Evolutionary conservation across 257 asterid genomes (phyloP).

Genomic region (Solanum chiquidenum): DNA sequence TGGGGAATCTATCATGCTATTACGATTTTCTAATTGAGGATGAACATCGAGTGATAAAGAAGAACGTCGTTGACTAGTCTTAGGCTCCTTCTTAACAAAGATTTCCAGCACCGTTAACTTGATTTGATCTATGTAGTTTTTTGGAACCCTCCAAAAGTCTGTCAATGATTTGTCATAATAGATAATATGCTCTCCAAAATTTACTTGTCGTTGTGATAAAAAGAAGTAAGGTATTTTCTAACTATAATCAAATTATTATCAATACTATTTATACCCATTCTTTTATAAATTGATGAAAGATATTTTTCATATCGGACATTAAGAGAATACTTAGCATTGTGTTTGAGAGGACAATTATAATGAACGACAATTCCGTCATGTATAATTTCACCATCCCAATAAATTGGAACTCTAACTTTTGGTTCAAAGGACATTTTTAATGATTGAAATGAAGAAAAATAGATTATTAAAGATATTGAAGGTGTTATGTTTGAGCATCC

Average conservation of each 20-base stretch:
- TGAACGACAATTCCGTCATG: background rate
- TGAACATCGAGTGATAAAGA: too few species aligned
- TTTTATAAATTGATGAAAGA: too few species aligned
- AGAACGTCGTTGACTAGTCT: too few species aligned
- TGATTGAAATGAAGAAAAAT: too few species aligned
- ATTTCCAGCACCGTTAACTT: background rate
- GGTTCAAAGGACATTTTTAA: too few species aligned
- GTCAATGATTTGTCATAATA: background rate
- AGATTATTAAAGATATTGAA: too few species aligned
- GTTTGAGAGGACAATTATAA: background rate
- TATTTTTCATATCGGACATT: background rate
- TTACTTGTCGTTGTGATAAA: background rate
- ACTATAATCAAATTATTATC: background rate
- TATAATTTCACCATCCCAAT: background rate
- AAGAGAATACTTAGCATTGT: background rate
- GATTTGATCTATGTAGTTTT: background rate
- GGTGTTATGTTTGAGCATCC: too few species aligned
- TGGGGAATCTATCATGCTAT: background rate
- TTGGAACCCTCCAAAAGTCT: background rate
- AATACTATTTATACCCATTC: too few species aligned
- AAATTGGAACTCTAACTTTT: too few species aligned
- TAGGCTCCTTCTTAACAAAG: too few species aligned
- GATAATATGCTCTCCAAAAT: background rate
- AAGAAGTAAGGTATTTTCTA: background rate
- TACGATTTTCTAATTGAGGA: too few species aligned